phyloP scores from a whole-genome alignment of 2,329 filamentous ascomycete genomes.

The Penicillium sclerotiorum region DNA sequence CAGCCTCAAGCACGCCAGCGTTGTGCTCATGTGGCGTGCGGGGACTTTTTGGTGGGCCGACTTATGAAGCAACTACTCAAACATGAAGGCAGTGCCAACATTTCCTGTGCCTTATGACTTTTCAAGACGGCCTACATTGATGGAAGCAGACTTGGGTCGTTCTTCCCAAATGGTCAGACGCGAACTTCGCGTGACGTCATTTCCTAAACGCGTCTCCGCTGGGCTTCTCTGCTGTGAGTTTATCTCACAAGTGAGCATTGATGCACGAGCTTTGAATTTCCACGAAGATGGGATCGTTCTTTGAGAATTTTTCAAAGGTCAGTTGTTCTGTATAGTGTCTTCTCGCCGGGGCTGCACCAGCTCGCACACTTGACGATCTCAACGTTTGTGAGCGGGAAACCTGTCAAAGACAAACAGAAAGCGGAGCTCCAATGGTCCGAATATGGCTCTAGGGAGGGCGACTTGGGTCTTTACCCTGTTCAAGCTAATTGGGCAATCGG shows the following conservation, averaged over 20 bases:
- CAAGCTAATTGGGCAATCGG: neutral
- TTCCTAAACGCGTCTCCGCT: neutral
- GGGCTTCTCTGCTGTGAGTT: neutral
- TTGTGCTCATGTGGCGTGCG: too few species aligned
- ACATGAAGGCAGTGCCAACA: too few species aligned
- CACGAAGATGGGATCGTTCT: neutral
- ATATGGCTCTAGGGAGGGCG: neutral
- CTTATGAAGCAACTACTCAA: too few species aligned
- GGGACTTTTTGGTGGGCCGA: too few species aligned
- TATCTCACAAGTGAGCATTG: neutral
- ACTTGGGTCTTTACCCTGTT: too few species aligned
- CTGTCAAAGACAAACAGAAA: neutral
- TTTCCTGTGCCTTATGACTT: too few species aligned
- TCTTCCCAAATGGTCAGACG: neutral
- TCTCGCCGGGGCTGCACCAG: neutral
- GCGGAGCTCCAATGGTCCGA: neutral
- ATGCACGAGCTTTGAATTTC: neutral
- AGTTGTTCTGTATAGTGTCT: neutral
- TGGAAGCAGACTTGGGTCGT: neutral
- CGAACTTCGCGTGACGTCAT: neutral
- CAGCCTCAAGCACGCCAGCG: too few species aligned
- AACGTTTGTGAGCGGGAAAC: neutral
- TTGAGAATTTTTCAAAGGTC: neutral
- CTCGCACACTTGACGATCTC: neutral
- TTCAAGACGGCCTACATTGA: neutral